Percentiles rank a stretch among this genome's conserved stretches.
Conservation (phyloP, 371 early-diverging fungal species). For the Dentiscutata heterogama region DNA sequence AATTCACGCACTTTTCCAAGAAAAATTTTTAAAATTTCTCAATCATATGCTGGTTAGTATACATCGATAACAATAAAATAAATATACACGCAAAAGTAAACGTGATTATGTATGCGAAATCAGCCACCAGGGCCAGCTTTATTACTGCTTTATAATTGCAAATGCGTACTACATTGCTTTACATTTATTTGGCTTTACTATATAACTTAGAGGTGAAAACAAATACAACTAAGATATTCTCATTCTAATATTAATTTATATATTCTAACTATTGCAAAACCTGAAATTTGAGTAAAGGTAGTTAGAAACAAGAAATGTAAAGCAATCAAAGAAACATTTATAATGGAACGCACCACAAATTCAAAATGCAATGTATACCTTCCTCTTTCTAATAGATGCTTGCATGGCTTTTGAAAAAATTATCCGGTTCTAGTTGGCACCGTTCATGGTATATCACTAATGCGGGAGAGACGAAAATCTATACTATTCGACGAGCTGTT, state of each 20-base stretch:
- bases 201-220: constrained; percentile 1
- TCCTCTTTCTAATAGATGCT: constrained; percentile 18
- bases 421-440: neutral
- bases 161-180: neutral
- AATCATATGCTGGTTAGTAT: no score
- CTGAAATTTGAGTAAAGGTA: constrained; percentile 9
- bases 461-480: constrained; percentile 28
- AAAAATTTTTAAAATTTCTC: no score
- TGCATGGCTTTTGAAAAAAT: constrained; percentile 21
- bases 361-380: constrained; percentile 23
- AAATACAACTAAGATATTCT: neutral
- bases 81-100: no score
- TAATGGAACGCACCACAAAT: constrained; percentile 26
- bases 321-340: constrained; percentile 22
- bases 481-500: constrained; percentile 36
- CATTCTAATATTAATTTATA: neutral
- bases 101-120: no score
- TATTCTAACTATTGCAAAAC: neutral
- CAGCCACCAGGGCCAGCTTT: no score
- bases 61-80: no score
- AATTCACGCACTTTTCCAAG: no score
- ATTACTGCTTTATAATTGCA: neutral
- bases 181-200: neutral
- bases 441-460: constrained; percentile 21
- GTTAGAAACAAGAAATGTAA: constrained; percentile 29